Evolutionary conservation across 2,329 filamentous ascomycete genomes (phyloP), one percentile per base, ranked within the genome.

Genomic region (Fusarium fujikuroi): DNA sequence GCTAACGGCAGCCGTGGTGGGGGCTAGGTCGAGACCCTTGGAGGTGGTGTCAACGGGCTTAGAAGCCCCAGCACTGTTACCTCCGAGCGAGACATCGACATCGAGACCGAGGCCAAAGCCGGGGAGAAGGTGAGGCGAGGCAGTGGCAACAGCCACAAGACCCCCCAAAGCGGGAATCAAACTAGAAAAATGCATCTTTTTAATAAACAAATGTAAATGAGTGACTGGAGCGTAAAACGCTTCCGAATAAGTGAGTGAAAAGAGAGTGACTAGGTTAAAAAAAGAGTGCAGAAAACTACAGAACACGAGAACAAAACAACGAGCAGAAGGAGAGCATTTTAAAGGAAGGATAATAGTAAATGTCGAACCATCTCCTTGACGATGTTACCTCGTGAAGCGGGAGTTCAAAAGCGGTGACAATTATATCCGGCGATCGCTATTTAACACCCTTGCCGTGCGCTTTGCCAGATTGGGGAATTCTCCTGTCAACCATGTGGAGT

Each of bases 221-320:
- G 56, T 75, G 72, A 74, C 72, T 75, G 56, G 72, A 75, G 72
- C 67, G 63, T 63, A 60, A 12, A 54, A 34, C 47, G 68, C 60
- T 52, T 62, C 72, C 72, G 37, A 67, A 69, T 28, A 36, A 30
- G 16, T 46, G 28, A 36, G 40, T 36, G 44, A 23, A 57, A 70
- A 72, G 66, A 62, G 72, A 75, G 72, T 75, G 72, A 73, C 66
- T 67, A 39, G 43, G 47, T 47, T 46, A 46, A 28, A 28, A 46
- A 73, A 61, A 50, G 66, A 60, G 58, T 69, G 63, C 52, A 56
- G 47, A 61, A 54, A 56, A 49, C 68, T 72, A 49, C 16, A 56
- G 57, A 46, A 40, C 36, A 39, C 9, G 42, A 18, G 25, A 25
- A 12, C 18, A 12, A 7, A 18, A 32, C 19, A 11, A 15, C 1